Conservation (phyloP, 176 grass and related monocot genomes). For the Luzula sylvatica region DNA sequence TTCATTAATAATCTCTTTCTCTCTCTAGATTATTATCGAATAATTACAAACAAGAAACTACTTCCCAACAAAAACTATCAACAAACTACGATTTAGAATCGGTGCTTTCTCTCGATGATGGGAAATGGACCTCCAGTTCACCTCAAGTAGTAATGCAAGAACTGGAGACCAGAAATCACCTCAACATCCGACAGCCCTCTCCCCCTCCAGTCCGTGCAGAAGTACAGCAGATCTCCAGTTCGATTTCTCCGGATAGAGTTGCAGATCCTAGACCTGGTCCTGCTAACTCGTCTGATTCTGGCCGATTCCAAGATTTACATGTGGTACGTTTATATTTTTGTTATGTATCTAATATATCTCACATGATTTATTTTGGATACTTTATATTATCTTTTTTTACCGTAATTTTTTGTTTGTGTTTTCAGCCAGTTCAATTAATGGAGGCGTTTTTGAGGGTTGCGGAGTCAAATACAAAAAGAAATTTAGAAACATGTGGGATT, state of each 20-base stretch:
- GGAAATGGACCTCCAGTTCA: constrained; percentile 49
- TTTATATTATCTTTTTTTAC: constrained; percentile 4
- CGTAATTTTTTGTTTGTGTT: constrained; percentile 23
- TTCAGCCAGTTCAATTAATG: constrained; percentile 89
- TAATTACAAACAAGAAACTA: not conserved
- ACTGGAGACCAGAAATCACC: constrained; percentile 42
- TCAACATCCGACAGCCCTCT: constrained; percentile 80
- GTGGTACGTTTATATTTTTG: constrained; percentile 75
- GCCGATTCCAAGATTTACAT: constrained; percentile 75
- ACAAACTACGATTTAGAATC: constrained; percentile 71
- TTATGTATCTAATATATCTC: constrained; percentile 24
- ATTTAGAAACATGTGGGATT: constrained; percentile 98
- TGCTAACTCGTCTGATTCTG: constrained; percentile 30
- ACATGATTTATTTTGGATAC: no score
- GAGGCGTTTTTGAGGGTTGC: constrained; percentile 95
- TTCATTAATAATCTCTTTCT: no score
- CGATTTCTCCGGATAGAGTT: constrained; percentile 72
- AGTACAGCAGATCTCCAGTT: constrained; percentile 41
- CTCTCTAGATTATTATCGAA: no score
- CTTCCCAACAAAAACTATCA: constrained; percentile 24
- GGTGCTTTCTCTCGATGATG: constrained; percentile 97
- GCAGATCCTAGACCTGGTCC: constrained; percentile 87
- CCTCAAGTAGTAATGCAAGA: constrained; percentile 37
- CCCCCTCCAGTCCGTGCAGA: constrained; percentile 81
- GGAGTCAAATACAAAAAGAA: constrained; percentile 75